A percentile compares a stretch with the other conserved stretches of the same genome.
These are phyloP conservation scores for Haematococcus lacustris DNA, from an alignment of 139 green algal genomes.

Conservation along the genomic window DNA sequence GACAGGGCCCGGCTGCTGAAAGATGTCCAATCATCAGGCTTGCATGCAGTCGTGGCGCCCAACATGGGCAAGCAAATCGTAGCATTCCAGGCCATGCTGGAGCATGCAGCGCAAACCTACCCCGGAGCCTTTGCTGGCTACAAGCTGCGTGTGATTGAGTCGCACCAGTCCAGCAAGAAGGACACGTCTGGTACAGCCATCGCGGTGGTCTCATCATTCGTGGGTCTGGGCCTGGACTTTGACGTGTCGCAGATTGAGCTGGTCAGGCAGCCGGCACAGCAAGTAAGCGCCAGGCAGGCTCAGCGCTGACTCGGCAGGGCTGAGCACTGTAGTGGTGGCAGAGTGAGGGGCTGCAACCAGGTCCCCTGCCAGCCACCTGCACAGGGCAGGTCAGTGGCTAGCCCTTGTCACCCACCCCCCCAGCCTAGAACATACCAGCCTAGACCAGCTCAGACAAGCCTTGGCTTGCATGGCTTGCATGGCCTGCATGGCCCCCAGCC, in stretches of 20 bases:
- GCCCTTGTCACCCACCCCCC: too few species aligned
- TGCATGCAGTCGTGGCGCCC: slow-evolving; percentile 92
- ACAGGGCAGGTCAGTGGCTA: too few species aligned
- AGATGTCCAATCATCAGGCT: slow-evolving; percentile 38
- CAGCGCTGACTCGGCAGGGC: too few species aligned
- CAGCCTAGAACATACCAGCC: too few species aligned
- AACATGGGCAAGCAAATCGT: slow-evolving; percentile 98
- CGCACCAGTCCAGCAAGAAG: slow-evolving; percentile 94
- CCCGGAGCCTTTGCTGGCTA: slow-evolving; percentile 93
- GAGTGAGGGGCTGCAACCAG: too few species aligned
- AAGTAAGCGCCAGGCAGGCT: too few species aligned
- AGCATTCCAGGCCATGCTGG: slow-evolving; percentile 86
- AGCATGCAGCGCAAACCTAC: slow-evolving; percentile 85
- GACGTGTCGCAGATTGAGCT: slow-evolving; percentile 65
- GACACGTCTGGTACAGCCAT: slow-evolving; percentile 86
- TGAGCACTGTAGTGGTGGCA: too few species aligned
- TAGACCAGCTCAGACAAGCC: too few species aligned
- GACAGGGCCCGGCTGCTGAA: slow-evolving; percentile 74
- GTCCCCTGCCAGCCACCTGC: too few species aligned
- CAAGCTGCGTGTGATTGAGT: slow-evolving; percentile 84
- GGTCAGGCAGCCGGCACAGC: slow-evolving; percentile 60
- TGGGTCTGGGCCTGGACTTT: slow-evolving; percentile 76
- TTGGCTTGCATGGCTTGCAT: too few species aligned
- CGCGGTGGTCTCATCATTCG: slow-evolving; percentile 82
- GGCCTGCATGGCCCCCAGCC: too few species aligned